Percentiles rank a stretch among this genome's conserved stretches.
phyloP scores from a whole-genome alignment of 495 filamentous ascomycete genomes.

The Rhizodiscina lignyota region DNA sequence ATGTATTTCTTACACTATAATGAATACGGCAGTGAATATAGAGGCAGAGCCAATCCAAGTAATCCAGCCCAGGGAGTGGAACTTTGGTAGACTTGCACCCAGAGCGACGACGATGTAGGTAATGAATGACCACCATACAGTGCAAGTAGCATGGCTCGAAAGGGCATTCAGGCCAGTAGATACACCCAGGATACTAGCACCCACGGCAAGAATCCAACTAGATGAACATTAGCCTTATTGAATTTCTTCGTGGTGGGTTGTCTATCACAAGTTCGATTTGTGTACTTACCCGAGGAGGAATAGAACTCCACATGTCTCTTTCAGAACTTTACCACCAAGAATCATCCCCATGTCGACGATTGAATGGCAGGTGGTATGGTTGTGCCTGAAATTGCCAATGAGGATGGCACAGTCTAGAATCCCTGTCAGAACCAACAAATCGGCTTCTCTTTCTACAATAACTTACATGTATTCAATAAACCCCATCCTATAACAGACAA shows the following conservation, averaged over 20 bases:
- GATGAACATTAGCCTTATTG: no score
- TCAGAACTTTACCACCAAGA: conserved; percentile 13
- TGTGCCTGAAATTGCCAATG: conserved; percentile 6
- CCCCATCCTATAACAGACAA: conserved; percentile 27
- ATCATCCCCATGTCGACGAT: conserved; percentile 23
- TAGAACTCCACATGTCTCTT: conserved; percentile 22
- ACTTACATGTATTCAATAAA: conserved; percentile 25
- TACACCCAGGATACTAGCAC: conserved; percentile 31
- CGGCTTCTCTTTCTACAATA: no score
- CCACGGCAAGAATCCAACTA: conserved; percentile 29
- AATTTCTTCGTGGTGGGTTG: no score
- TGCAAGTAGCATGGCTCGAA: conserved; percentile 30
- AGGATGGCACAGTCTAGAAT: conserved; percentile 14
- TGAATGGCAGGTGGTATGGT: conserved; percentile 22
- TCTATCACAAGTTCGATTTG: no score
- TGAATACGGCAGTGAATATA: conserved; percentile 14
- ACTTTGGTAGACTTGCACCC: conserved; percentile 7
- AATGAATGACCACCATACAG: conserved; percentile 26
- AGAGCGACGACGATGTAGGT: conserved; percentile 7
- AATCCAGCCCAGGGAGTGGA: conserved; percentile 8
- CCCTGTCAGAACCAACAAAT: no score
- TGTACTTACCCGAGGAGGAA: conserved; percentile 31
- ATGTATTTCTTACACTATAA: conserved; percentile 10
- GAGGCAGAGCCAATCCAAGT: conserved; percentile 10
- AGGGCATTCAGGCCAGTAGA: conserved; percentile 34